Base-by-base conservation (phyloP, 768 basidiomycete species). In the Cystobasidium onofrii region DNA sequence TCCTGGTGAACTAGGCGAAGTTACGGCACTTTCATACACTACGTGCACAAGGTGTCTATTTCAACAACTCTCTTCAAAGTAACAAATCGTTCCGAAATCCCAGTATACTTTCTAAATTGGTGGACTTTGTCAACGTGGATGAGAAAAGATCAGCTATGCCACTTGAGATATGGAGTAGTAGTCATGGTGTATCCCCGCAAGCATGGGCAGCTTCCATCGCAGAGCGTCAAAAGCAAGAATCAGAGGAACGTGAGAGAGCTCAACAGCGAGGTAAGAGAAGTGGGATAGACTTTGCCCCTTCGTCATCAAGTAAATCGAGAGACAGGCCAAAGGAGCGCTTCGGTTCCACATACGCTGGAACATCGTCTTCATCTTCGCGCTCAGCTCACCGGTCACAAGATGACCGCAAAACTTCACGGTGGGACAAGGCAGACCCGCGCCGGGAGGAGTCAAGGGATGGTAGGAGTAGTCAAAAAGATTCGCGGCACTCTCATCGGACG, bases 51-150 rank as follows among this genome's bases (percentile, higher is more conserved):
- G 89, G 90, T 0, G 88, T 88, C 77, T 93, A 96, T 81, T 97
- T 96, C 83, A 99, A 98, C 80, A 92, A 96, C 81, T 91, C 91
- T 0, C 85, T 99, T 50, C 91, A 97, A 88, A 87, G 88, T 9
- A 91, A 90, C 76, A 88, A 91, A 54, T 88, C 92, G 2, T 99
- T 98, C 82, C 88, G 92, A 31, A 99, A 99, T 79, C 95, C 95
- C 0, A 91, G 96, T 79, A 86, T 98, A n/a, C 96, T 95, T 81
- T 84, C 90, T 15, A 92, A 92, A 78, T 86, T 99, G 1, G 94
- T 99, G 75, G 91, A 96, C 79, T 96, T 94, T 80, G 88, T 96
- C 18, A 89, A 90, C 73, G 89, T 94, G 18, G 88, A 95, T 78
- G 95, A 98, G 80, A 86, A 88, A 18, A 83, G 86, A n/a, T 89